phyloP scores from a whole-genome alignment of 176 grass and related monocot species.

The Cocos nucifera region DNA sequence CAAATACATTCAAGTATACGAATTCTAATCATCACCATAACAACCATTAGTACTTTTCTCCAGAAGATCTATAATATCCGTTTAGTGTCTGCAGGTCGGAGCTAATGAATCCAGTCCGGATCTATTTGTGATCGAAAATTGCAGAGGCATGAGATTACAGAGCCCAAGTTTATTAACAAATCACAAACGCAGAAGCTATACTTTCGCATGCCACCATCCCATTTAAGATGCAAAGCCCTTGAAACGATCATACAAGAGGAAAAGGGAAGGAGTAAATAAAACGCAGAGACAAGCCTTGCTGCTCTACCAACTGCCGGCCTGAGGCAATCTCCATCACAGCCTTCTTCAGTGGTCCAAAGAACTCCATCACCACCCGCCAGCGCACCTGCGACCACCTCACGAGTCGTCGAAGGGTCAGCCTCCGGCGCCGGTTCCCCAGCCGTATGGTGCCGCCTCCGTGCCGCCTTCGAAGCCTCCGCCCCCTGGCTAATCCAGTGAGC shows the following conservation, averaged over 20 bases:
- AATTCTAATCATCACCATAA: too few species aligned
- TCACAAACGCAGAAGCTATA: too few species aligned
- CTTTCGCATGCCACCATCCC: too few species aligned
- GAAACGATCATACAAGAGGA: not conserved
- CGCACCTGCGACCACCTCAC: constrained; percentile 3
- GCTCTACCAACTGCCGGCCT: not conserved
- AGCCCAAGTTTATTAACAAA: too few species aligned
- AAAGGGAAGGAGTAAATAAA: constrained; percentile 10
- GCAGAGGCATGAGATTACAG: too few species aligned
- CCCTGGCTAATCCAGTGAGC: not conserved
- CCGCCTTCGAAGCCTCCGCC: not conserved
- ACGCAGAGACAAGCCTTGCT: constrained; percentile 2
- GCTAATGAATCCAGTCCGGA: too few species aligned
- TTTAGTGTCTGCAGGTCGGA: too few species aligned
- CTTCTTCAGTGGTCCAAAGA: not conserved
- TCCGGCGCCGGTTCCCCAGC: not conserved
- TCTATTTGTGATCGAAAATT: too few species aligned
- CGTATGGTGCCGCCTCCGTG: not conserved
- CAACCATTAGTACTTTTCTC: too few species aligned
- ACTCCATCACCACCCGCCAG: constrained; percentile 11
- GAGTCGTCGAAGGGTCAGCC: not conserved
- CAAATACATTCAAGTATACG: too few species aligned
- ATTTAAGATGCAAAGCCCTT: too few species aligned
- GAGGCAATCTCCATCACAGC: constrained; percentile 1
- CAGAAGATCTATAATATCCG: too few species aligned